Percentiles rank a stretch among this genome's conserved stretches.
Conservation (phyloP, 176 grass and related monocot genomes). For the Puya raimondii region DNA sequence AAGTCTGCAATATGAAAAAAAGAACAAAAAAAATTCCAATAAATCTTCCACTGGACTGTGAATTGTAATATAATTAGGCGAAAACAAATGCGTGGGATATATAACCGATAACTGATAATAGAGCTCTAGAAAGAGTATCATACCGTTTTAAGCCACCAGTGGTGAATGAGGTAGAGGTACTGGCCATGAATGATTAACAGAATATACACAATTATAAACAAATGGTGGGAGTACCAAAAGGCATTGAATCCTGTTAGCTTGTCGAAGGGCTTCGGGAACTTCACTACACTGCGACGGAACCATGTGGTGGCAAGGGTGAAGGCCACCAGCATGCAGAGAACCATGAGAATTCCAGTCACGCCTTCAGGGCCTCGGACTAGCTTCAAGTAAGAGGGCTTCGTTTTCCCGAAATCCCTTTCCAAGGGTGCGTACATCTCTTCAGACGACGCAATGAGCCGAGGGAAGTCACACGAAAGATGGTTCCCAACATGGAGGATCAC, state of each 20-base stretch:
- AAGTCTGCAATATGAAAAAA: constrained; percentile 50
- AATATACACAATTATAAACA: constrained; percentile 80
- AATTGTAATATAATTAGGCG: not conserved
- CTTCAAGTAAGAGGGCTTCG: constrained; percentile 64
- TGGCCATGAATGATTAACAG: constrained; percentile 85
- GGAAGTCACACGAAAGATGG: constrained; percentile 89
- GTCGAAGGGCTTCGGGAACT: constrained; percentile 85
- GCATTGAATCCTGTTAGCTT: constrained; percentile 97
- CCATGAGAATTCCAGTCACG: constrained; percentile 85
- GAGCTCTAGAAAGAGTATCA: constrained; percentile 11
- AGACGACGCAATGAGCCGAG: constrained; percentile 54
- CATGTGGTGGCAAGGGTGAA: constrained; percentile 84
- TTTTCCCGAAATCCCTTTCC: constrained; percentile 54
- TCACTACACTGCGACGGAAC: constrained; percentile 87
- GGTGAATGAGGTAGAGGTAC: constrained; percentile 70
- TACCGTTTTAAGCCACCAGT: constrained; percentile 75
- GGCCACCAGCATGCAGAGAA: constrained; percentile 90
- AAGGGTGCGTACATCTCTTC: constrained; percentile 55
- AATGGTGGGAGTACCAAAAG: constrained; percentile 98
- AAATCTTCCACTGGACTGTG: constrained; percentile 4
- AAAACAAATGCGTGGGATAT: not conserved
- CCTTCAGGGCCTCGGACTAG: constrained; percentile 74
- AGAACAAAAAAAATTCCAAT: not conserved
- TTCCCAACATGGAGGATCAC: constrained; percentile 94
- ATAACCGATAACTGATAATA: not conserved